Conservation (phyloP, 2,329 filamentous ascomycete species). For the Alternaria burnsii region DNA sequence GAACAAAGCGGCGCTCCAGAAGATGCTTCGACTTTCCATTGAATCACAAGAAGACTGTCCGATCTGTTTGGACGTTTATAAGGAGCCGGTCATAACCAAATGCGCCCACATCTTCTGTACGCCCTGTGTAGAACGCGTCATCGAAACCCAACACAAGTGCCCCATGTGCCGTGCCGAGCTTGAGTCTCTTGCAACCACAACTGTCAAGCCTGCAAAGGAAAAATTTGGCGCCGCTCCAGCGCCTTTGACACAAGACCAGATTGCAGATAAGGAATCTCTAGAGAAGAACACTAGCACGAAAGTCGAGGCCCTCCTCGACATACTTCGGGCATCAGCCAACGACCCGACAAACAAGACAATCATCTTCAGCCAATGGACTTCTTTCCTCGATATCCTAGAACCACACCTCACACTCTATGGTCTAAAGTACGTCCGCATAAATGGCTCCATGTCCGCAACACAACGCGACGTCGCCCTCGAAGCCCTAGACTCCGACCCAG, state of each 20-base stretch:
- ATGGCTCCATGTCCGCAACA: constrained; percentile 77
- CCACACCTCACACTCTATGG: constrained; percentile 68
- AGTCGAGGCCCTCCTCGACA: constrained; percentile 78
- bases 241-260: constrained; percentile 32
- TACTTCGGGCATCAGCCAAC: constrained; percentile 73
- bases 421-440: constrained; percentile 75
- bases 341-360: constrained; percentile 72
- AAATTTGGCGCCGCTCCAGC: constrained; percentile 33
- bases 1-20: constrained; percentile 75
- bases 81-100: constrained; percentile 79
- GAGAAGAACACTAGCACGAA: constrained; percentile 73
- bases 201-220: constrained; percentile 73
- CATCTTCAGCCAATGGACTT: constrained; percentile 81
- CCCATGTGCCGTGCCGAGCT: constrained; percentile 82
- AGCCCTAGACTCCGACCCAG: constrained; percentile 70
- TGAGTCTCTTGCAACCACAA: constrained; percentile 53
- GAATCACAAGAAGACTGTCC: constrained; percentile 85
- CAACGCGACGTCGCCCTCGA: constrained; percentile 76
- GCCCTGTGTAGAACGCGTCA: constrained; percentile 76
- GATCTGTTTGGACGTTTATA: constrained; percentile 78
- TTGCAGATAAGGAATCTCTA: constrained; percentile 65
- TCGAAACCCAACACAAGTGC: constrained; percentile 79
- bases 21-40: constrained; percentile 77
- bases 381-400: constrained; percentile 76
- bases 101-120: constrained; percentile 84